Base-by-base conservation (phyloP, 108 stramenopile species). In the Fistulifera pelliculosa region DNA sequence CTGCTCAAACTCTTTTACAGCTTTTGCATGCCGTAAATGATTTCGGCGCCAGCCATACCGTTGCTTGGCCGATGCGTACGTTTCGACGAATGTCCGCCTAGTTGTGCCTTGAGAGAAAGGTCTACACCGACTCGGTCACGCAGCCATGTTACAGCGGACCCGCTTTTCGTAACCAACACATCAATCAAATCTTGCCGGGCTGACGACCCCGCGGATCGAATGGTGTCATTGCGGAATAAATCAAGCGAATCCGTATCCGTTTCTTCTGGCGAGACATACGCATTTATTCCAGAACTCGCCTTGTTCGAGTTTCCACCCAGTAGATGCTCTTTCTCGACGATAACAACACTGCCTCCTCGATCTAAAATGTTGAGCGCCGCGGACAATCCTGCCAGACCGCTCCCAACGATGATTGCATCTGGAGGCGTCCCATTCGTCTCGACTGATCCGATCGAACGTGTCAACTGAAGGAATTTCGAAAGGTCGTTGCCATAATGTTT, bases 291-390 rank as follows among this genome's bases (percentile, higher is more conserved):
- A 13, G 84, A 86, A 16, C 86, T 88, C 6, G 94, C 94, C 62
- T 95, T 95, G 76, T 90, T 92, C 52, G 90, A 92, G 55, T 95
- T 95, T 7, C 94, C 94, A 28, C 94, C 94, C 56, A 91, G 56
- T 22, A 78, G 62, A 59, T 84, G 84, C 27, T 92, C 87, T 58
- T 95, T 95, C 60, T 95, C 94, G 11, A 95, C 44, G 50, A 95
- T 62, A 22, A 82, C 56, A 8, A 95, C 94, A 38, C 64, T 68
- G 11, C 90, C 89, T 27, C 89, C 89, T 12, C 88, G 74, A 65
- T 95, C 91, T 17, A 90, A 57, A 61, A 91, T 85, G 41, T 84
- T 85, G 42, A 95, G 71, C 3, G 94, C 73, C 14, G 87, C 85
- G 7, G 90, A 62, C 53, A 95, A 63, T 2, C 94, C 94, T 23